Evolutionary conservation across 1,284 basidiomycete species (phyloP), one percentile per base, ranked within the genome.

Genomic region (Tilletia indica): DNA sequence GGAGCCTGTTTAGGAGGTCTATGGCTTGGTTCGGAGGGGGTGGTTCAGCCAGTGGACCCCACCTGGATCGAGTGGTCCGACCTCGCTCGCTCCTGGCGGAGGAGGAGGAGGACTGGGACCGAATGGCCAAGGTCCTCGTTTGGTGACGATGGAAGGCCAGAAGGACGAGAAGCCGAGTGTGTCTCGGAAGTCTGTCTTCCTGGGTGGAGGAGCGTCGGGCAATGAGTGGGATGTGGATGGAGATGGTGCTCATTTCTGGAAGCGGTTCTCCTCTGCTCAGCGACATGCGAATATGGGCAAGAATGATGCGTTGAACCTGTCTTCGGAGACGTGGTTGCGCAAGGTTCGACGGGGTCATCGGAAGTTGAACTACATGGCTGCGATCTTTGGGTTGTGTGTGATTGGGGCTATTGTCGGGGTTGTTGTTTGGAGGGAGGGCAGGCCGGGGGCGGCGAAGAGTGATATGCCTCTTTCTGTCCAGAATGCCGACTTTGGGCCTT

Each of bases 221-320:
- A 75, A 76, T 47, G 80, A 82, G 71, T 82, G 80, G 80, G 80
- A 82, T 67, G 74, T 75, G 9, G 51, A 75, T 21, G 80, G 80
- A 4, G 70, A 75, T 63, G 80, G 79, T 4, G 79, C 78, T 66
- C 77, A 77, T 36, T 82, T 82, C 75, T 82, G 80, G 80, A 72
- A 73, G 42, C 76, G 79, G 49, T 82, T 82, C 71, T 72, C 71
- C 25, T 66, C 73, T 38, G 79, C 79, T 9, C 80, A 82, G 56
- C 76, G 74, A 66, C 73, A 31, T 2, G 74, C 78, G 9, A 71
- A 77, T 45, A 64, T 72, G 45, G 68, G 71, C 31, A 75, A 75
- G 70, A 67, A 75, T 58, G 74, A 80, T 42, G 61, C 39, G 38
- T 14, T 64, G 61, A 64, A 64, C 61, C 31, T 64, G 19, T 34